Conservation (phyloP, 208 protist species). For the Leishmania amazonensis region DNA sequence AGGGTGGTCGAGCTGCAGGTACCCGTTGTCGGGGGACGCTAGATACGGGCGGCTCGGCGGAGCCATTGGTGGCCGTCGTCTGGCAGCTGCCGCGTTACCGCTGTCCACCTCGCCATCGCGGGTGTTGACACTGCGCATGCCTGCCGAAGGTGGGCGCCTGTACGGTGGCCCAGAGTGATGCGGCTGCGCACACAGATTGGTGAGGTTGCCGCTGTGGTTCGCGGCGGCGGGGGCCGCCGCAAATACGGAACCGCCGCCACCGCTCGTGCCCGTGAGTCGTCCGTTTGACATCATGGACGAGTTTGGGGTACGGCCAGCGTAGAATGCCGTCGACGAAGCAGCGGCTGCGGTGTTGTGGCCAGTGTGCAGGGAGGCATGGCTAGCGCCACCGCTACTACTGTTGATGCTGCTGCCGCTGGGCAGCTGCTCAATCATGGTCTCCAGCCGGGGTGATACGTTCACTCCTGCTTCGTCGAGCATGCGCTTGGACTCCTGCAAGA, state of each 20-base stretch:
- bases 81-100: background rate
- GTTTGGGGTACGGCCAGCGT: background rate
- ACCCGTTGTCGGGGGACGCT: background rate
- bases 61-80: background rate
- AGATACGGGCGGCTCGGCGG: background rate
- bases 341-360: background rate
- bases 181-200: background rate
- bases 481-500: conserved; percentile 41
- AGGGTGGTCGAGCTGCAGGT: background rate
- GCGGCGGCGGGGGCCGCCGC: background rate
- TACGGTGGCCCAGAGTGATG: background rate
- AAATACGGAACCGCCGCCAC: background rate
- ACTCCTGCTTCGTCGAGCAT: conserved; percentile 37
- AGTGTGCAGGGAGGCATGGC: background rate
- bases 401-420: background rate
- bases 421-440: conserved; percentile 17
- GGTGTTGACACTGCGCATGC: background rate
- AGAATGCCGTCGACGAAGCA: background rate
- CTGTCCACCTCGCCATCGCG: background rate
- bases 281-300: background rate
- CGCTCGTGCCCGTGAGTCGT: background rate
- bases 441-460: conserved; percentile 26
- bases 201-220: background rate
- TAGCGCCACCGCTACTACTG: background rate
- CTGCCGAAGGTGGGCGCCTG: background rate